These are phyloP conservation scores for Penicillium tannophilum DNA, from an alignment of 495 filamentous ascomycete species.

Conservation along the genomic window DNA sequence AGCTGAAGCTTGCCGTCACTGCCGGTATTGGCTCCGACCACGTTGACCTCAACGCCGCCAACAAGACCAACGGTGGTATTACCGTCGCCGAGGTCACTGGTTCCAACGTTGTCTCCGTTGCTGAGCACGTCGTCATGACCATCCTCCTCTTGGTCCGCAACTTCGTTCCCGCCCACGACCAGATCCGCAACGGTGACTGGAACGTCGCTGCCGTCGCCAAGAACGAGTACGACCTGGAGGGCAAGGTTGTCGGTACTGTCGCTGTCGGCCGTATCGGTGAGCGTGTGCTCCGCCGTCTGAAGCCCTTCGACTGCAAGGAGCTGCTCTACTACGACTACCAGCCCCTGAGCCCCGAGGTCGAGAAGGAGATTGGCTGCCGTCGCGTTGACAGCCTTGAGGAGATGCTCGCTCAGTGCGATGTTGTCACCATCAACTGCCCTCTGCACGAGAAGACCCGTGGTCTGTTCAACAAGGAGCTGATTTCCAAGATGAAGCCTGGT, in stretches of 20 bases:
- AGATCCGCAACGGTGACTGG: conserved; percentile 87
- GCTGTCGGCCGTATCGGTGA: conserved; percentile 97
- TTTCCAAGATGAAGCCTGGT: conserved; percentile 97
- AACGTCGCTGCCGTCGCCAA: conserved; percentile 94
- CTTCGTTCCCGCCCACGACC: conserved; percentile 96
- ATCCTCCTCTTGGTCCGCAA: conserved; percentile 96
- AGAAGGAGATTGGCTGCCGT: conserved; percentile 95
- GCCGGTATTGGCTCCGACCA: conserved; percentile 98
- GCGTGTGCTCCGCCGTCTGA: conserved; percentile 92
- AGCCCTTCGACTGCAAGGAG: conserved; percentile 99
- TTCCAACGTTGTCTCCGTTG: conserved; percentile 87
- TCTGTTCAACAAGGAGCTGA: conserved; percentile 99
- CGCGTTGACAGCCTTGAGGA: conserved; percentile 88
- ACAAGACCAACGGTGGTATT: conserved; percentile 97
- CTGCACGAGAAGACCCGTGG: conserved; percentile 96
- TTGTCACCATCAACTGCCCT: conserved; percentile 99
- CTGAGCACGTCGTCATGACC: conserved; percentile 98
- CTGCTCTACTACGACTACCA: conserved; percentile 99
- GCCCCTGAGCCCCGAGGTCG: conserved; percentile 79
- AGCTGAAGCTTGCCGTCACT: conserved; percentile 94
- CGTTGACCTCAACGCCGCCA: conserved; percentile 94
- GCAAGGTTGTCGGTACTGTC: conserved; percentile 97
- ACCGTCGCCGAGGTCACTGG: conserved; percentile 97
- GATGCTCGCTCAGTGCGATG: conserved; percentile 92
- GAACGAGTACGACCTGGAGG: conserved; percentile 96